Evolutionary conservation across 257 asterid genomes (phyloP).

Genomic region (Fraxinus quadrangulata): DNA sequence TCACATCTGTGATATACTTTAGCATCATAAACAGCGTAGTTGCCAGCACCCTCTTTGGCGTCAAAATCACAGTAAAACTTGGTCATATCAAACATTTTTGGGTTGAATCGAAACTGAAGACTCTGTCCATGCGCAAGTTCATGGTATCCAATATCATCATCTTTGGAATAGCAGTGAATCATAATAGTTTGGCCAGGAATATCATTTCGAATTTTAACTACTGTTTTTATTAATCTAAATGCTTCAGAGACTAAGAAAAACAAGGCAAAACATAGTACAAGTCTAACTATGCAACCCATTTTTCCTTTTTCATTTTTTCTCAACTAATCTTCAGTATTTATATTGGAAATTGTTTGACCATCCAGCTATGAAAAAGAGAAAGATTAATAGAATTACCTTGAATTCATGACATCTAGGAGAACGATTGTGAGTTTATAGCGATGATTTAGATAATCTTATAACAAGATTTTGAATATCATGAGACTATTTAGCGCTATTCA

Average conservation of each 20-base stretch:
- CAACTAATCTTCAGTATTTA: background rate
- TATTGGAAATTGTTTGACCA: too few relatives aligned
- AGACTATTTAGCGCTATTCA: too few relatives aligned
- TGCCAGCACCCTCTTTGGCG: background rate
- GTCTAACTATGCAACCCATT: background rate
- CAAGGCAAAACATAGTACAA: too few relatives aligned
- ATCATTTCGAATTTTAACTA: background rate
- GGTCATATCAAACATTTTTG: background rate
- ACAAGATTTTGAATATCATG: too few relatives aligned
- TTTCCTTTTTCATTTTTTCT: background rate
- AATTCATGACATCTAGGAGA: too few relatives aligned
- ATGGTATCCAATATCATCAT: background rate
- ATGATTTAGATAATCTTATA: too few relatives aligned
- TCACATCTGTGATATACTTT: background rate
- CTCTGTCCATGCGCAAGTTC: background rate
- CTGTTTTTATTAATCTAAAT: background rate
- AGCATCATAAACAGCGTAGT: background rate
- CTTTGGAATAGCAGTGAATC: background rate
- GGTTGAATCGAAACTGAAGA: background rate
- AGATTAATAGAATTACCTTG: too few relatives aligned
- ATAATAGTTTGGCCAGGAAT: too few relatives aligned
- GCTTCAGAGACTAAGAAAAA: background rate
- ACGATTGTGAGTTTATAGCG: too few relatives aligned
- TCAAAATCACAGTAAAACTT: background rate
- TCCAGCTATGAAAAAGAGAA: too few relatives aligned